Conservation (phyloP, 768 basidiomycete species). For the Russula earlei region DNA sequence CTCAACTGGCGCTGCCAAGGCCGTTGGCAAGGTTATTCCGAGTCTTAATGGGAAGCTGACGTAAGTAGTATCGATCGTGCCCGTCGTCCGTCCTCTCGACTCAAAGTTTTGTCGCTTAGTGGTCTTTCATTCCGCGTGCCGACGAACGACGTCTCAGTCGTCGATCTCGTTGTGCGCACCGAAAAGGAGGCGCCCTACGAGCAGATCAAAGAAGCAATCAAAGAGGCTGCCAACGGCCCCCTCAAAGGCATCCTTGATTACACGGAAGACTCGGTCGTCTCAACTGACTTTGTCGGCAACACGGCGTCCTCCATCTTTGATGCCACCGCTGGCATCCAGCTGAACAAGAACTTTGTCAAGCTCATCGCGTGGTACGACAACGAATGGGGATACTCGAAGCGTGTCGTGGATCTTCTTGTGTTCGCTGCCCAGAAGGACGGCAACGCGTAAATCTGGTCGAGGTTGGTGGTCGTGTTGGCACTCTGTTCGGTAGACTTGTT, state of each 20-base stretch:
- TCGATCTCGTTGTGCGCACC: conserved; percentile 90
- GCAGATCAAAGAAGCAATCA: conserved; percentile 79
- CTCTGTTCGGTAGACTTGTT: conserved; percentile 9
- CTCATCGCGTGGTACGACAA: conserved; percentile 94
- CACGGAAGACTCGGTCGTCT: conserved; percentile 91
- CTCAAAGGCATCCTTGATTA: conserved; percentile 76
- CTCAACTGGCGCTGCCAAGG: conserved; percentile 98
- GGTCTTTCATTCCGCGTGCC: conserved; percentile 98
- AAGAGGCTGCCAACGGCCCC: conserved; percentile 62
- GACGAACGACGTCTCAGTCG: conserved; percentile 92
- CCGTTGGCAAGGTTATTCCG: conserved; percentile 97
- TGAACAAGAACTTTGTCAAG: conserved; percentile 93
- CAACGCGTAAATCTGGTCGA: conserved; percentile 6
- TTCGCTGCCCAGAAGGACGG: conserved; percentile 71
- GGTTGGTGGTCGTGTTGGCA: background rate
- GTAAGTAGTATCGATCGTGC: conserved; percentile 35
- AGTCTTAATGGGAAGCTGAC: conserved; percentile 95
- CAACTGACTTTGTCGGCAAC: conserved; percentile 84
- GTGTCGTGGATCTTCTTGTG: conserved; percentile 83
- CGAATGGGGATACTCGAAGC: conserved; percentile 89
- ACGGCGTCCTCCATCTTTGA: conserved; percentile 85
- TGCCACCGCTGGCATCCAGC: conserved; percentile 83
- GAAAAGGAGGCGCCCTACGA: conserved; percentile 83
- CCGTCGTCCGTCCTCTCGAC: background rate
- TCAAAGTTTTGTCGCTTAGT: conserved; percentile 31